Conservation (phyloP, 1,139 yeast species). For the Tardiomyces blankii region DNA sequence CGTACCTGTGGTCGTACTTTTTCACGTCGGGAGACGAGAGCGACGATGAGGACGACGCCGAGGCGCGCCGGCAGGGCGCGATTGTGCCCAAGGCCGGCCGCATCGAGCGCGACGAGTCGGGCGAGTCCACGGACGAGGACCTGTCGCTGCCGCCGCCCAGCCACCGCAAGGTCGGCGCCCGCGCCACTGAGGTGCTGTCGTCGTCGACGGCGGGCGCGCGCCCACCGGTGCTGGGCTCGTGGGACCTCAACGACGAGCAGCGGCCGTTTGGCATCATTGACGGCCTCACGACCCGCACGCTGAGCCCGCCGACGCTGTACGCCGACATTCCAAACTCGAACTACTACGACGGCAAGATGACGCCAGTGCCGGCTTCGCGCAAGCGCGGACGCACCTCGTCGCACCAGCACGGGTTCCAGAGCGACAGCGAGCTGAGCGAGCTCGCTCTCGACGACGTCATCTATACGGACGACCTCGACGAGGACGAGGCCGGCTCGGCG, state of each 20-base stretch:
- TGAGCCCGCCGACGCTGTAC: conserved; percentile 32
- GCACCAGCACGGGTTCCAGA: conserved; percentile 1
- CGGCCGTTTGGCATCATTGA: conserved; percentile 92
- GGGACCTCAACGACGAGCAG: conserved; percentile 59
- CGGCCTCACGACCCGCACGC: conserved; percentile 78
- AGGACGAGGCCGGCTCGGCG: conserved; percentile 43
- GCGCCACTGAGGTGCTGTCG: conserved; percentile 81
- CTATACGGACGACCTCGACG: conserved; percentile 81
- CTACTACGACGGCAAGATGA: background rate
- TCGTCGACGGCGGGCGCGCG: conserved; percentile 75
- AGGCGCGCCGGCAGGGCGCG: conserved; percentile 2
- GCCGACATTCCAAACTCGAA: conserved; percentile 5
- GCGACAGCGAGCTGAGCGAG: conserved; percentile 43
- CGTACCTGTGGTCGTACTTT: conserved; percentile 30
- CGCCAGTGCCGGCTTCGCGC: background rate
- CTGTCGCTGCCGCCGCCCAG: conserved; percentile 56
- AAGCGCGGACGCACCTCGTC: background rate
- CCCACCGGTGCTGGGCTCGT: conserved; percentile 88
- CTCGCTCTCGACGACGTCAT: conserved; percentile 75
- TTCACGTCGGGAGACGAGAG: conserved; percentile 26
- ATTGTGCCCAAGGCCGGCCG: conserved; percentile 4
- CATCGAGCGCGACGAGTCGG: conserved; percentile 30
- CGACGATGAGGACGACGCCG: conserved; percentile 12
- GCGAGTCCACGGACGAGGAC: conserved; percentile 92
- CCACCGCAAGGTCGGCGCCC: conserved; percentile 53